Percentiles rank a stretch among this genome's conserved stretches.
These are phyloP conservation scores for Cephaloascus fragrans DNA, from an alignment of 805 yeast genomes.

Conservation along the genomic window DNA sequence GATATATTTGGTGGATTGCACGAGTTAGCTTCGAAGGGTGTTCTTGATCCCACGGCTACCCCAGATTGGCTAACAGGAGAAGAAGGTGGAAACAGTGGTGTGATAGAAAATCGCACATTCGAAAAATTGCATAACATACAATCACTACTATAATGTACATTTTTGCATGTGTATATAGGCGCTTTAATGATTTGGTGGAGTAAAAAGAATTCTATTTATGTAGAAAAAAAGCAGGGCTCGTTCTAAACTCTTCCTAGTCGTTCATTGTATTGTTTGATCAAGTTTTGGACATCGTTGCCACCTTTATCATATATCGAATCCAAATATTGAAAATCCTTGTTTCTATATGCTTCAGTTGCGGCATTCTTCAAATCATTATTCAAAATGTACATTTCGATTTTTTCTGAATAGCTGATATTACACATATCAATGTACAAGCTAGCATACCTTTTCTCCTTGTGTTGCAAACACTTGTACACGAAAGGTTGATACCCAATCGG, in stretches of 20 bases:
- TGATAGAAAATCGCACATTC: constrained; percentile 26
- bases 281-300: constrained; percentile 5
- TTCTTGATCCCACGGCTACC: constrained; percentile 41
- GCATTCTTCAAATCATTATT: constrained; percentile 45
- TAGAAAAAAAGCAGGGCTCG: too few species aligned
- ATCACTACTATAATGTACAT: neutral
- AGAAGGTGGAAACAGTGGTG: constrained; percentile 46
- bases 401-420: constrained; percentile 31
- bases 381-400: constrained; percentile 37
- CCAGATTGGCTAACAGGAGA: constrained; percentile 82
- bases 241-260: constrained; percentile 1
- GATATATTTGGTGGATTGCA: constrained; percentile 77
- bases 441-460: constrained; percentile 52
- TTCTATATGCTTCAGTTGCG: constrained; percentile 34
- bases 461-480: constrained; percentile 39
- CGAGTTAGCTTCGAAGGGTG: constrained; percentile 42
- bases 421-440: constrained; percentile 49
- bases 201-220: too few species aligned
- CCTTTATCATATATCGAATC: constrained; percentile 13
- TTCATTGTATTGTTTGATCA: constrained; percentile 5
- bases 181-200: too few species aligned
- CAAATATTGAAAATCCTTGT: constrained; percentile 28
- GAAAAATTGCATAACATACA: constrained; percentile 4
- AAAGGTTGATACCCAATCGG: constrained; percentile 68
- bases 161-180: too few species aligned